phyloP scores from a whole-genome alignment of 164 flowering plant genomes.

The Vitis riparia region DNA sequence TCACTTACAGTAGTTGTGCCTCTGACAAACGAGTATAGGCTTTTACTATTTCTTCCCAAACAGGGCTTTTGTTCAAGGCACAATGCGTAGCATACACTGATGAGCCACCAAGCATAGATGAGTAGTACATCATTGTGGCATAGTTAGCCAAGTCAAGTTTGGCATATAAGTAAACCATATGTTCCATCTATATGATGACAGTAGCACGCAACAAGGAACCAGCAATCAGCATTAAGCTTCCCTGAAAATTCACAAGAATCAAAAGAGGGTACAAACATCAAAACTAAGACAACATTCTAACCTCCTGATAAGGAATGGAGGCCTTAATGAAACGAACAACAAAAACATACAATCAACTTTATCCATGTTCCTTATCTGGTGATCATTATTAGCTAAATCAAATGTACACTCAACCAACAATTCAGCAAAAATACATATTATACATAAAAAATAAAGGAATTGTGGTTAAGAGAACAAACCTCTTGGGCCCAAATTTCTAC shows the following conservation, averaged over 20 bases:
- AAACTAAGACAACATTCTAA: neutral
- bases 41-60: slow-evolving; percentile 60
- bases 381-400: slow-evolving; percentile 3
- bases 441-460: neutral
- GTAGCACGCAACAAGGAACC: no score
- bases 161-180: slow-evolving; percentile 46
- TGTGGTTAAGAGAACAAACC: slow-evolving; percentile 8
- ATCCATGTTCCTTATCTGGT: slow-evolving; percentile 57
- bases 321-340: slow-evolving; percentile 58
- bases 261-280: no score
- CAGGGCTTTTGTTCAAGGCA: slow-evolving; percentile 43
- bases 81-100: slow-evolving; percentile 64
- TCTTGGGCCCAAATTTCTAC: slow-evolving; percentile 60
- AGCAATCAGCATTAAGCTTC: no score
- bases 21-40: slow-evolving; percentile 28
- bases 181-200: slow-evolving; percentile 36
- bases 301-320: slow-evolving; percentile 39
- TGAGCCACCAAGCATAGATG: slow-evolving; percentile 58
- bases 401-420: neutral
- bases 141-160: slow-evolving; percentile 55
- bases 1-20: no score
- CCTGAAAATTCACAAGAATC: no score
- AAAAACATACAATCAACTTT: slow-evolving; percentile 60
- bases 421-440: neutral
- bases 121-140: slow-evolving; percentile 14